Evolutionary conservation across 352 stramenopile genomes (phyloP).

Genomic region (Bremia lactucae): DNA sequence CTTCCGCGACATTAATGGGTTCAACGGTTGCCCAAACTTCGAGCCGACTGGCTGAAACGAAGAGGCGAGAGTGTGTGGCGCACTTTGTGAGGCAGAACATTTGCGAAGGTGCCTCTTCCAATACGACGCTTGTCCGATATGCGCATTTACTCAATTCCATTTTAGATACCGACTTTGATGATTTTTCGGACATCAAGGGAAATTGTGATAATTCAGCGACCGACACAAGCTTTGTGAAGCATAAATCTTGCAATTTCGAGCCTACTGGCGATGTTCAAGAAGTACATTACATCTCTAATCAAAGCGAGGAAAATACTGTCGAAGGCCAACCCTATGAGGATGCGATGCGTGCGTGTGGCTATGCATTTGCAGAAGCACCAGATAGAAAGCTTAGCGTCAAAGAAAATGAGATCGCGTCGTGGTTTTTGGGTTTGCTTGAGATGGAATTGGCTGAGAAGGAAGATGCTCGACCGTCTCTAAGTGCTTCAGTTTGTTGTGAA

Average conservation of each 20-base stretch:
- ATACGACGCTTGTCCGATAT: conserved; percentile 58
- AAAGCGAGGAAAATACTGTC: conserved; percentile 17
- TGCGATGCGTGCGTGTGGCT: conserved; percentile 9
- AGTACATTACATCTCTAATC: conserved; percentile 8
- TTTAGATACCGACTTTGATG: conserved; percentile 63
- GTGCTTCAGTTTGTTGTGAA: background rate
- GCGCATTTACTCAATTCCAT: conserved; percentile 48
- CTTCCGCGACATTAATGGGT: conserved; percentile 4
- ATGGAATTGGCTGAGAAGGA: conserved; percentile 43
- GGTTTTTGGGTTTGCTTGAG: conserved; percentile 55
- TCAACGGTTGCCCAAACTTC: conserved; percentile 5
- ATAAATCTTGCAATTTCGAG: conserved; percentile 2
- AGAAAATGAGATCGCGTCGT: conserved; percentile 55
- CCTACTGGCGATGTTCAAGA: background rate
- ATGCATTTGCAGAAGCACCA: conserved; percentile 14
- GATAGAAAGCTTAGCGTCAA: conserved; percentile 34
- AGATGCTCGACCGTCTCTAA: conserved; percentile 9
- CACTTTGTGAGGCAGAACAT: conserved; percentile 58
- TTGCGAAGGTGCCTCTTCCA: conserved; percentile 42
- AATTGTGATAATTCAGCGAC: conserved; percentile 6
- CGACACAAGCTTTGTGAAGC: background rate
- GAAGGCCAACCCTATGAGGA: conserved; percentile 15
- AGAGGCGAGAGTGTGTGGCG: conserved; percentile 41
- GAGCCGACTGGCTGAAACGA: conserved; percentile 18
- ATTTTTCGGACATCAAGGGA: conserved; percentile 26